Evolutionary conservation across 371 early-diverging fungal species (phyloP), one percentile per base, ranked within the genome.

Genomic region (Mucor plumbeus): DNA sequence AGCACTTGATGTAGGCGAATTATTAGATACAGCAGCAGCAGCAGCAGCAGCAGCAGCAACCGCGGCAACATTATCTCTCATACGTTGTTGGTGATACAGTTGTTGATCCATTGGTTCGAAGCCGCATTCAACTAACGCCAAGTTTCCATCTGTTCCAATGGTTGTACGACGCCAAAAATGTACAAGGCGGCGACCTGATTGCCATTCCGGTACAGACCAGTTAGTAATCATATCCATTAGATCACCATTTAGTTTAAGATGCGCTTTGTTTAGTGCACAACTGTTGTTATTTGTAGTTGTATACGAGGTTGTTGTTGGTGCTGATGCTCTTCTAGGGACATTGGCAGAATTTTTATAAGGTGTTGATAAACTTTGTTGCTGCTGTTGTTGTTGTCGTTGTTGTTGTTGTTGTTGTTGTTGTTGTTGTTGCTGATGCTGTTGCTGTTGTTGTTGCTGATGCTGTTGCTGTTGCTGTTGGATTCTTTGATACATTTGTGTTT

Each of bases 131-230:
- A 69, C 69, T 17, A 54, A 15, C 8, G 35, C 57, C 21, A 43
- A 11, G 13, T 31, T 19, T 14, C 33, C 58, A 34, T 60, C 69
- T n/a, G 44, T 13, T 5, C 43, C 38, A 0, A 7, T 21, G 21
- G 36, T 50, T 7, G 56, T 33, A 19, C 48, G 43, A 11, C 89
- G 73, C 87, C 88, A 88, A 39, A 93, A 92, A 67, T 91, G 90
- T 9, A 92, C 91, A 8, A 93, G 75, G 1, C 92, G 88, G 5
- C 94, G 87, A 6, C 90, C 85, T 36, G 76, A 74, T 35, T 79
- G 78, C 80, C 84, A 84, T 71, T 93, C 94, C n/a, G 89, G 83
- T 6, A 80, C 75, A 0, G 85, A 69, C 87, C 86, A 88, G 61
- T 85, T 80, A 13, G 35, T 17, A 9, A 41, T 35, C 69, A 69